A percentile compares a stretch with the other conserved stretches of the same genome.
Evolutionary conservation across 2,329 filamentous ascomycete species (phyloP).

Genomic region (Rutstroemia sp.): DNA sequence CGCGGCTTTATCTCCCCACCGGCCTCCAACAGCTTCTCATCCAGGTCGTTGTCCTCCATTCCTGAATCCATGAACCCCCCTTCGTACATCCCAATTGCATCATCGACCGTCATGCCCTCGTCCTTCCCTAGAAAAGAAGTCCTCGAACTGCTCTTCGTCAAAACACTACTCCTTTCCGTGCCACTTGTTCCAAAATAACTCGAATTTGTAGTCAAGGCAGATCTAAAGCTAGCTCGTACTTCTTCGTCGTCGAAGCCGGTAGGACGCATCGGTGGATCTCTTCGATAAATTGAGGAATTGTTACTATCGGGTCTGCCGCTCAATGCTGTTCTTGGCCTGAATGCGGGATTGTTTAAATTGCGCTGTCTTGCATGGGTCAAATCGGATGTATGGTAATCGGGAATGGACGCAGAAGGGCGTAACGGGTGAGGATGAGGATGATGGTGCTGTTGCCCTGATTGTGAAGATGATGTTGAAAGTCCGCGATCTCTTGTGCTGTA

Average conservation of each 20-base stretch:
- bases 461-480: conserved; percentile 24
- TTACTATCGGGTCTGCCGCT: conserved; percentile 21
- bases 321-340: conserved; percentile 17
- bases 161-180: conserved; percentile 75
- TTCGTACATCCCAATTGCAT: conserved; percentile 66
- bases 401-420: conserved; percentile 28
- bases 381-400: conserved; percentile 27
- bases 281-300: conserved; percentile 17
- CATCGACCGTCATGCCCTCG: conserved; percentile 55
- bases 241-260: conserved; percentile 30
- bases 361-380: conserved; percentile 24
- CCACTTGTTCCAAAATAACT: conserved; percentile 52
- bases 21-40: conserved; percentile 1
- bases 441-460: conserved; percentile 17
- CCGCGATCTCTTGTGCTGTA: conserved; percentile 22
- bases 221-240: conserved; percentile 51
- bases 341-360: conserved; percentile 22
- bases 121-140: conserved; percentile 49
- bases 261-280: conserved; percentile 23
- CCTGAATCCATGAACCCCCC: conserved; percentile 50
- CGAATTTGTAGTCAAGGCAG: conserved; percentile 51
- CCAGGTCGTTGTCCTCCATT: conserved; percentile 32
- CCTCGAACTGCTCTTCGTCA: conserved; percentile 71
- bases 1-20: neutral
- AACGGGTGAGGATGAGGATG: conserved; percentile 4